phyloP scores from a whole-genome alignment of 106 monocot species.

The Triglochin maritima region DNA sequence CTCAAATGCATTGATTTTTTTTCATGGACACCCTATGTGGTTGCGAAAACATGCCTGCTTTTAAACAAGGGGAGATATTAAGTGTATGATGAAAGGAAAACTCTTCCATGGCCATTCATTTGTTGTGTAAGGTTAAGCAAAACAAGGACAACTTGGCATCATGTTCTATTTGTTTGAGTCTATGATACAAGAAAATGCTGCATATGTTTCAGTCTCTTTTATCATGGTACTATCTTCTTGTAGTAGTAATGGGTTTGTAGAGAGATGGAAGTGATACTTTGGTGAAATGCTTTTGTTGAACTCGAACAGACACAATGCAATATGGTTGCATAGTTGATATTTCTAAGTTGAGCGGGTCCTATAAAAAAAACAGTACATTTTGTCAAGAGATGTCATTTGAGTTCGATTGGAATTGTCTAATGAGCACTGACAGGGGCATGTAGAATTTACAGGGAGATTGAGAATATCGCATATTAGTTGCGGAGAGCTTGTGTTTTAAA shows the following conservation, averaged over 20 bases:
- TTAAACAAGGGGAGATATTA: constrained; percentile 80
- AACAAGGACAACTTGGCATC: constrained; percentile 52
- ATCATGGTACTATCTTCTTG: constrained; percentile 75
- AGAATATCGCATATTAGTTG: constrained; percentile 56
- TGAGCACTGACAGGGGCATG: constrained; percentile 81
- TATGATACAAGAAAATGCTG: constrained; percentile 47
- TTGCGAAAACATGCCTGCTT: constrained; percentile 55
- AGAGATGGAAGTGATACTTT: constrained; percentile 69
- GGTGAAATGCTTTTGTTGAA: constrained; percentile 32
- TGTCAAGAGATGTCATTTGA: constrained; percentile 50
- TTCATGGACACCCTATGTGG: constrained; percentile 64
- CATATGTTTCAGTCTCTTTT: constrained; percentile 77
- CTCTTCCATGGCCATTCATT: constrained; percentile 38
- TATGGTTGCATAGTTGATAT: constrained; percentile 91
- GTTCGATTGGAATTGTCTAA: constrained; percentile 75
- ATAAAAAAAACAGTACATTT: constrained; percentile 42
- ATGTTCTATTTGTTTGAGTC: constrained; percentile 54
- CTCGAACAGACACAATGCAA: constrained; percentile 55
- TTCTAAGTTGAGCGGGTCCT: constrained; percentile 66
- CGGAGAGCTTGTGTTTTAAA: constrained; percentile 66
- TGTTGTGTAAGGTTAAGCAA: constrained; percentile 67
- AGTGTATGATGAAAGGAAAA: constrained; percentile 37
- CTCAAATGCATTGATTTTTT: constrained; percentile 49
- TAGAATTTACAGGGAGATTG: constrained; percentile 55
- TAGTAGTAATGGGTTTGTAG: constrained; percentile 62